Conservation (phyloP, 257 asterid species). For the Ocimum tenuiflorum region DNA sequence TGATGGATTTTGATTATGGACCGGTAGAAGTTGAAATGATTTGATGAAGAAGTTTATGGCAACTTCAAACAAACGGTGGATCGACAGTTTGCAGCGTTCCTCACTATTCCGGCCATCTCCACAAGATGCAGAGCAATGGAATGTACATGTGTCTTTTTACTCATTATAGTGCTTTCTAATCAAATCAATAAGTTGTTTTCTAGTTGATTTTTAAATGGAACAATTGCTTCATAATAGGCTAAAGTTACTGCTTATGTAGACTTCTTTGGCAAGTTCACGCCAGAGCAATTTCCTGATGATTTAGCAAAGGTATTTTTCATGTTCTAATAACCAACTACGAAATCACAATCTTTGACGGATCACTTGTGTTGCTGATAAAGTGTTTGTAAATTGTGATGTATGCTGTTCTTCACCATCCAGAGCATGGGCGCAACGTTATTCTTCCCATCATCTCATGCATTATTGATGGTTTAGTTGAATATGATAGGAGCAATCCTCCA, state of each 20-base stretch:
- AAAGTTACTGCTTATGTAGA: constrained; percentile 69
- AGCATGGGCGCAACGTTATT: constrained; percentile 73
- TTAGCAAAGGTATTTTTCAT: constrained; percentile 59
- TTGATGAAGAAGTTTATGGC: constrained; percentile 43
- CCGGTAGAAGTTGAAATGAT: constrained; percentile 35
- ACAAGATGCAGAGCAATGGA: constrained; percentile 51
- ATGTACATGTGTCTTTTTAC: constrained; percentile 33
- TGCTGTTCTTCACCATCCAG: constrained; percentile 76
- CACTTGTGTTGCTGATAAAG: neutral
- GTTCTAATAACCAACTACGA: neutral
- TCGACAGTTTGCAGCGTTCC: constrained; percentile 61
- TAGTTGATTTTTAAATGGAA: neutral
- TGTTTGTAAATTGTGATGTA: constrained; percentile 3
- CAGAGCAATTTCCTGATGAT: constrained; percentile 79
- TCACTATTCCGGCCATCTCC: constrained; percentile 78
- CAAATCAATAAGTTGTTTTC: neutral
- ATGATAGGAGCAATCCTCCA: constrained; percentile 52
- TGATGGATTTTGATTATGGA: constrained; percentile 42
- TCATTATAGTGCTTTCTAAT: neutral
- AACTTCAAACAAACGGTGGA: constrained; percentile 69
- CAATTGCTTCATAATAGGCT: constrained; percentile 36
- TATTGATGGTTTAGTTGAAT: constrained; percentile 63
- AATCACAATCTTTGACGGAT: neutral
- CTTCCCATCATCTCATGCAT: constrained; percentile 78
- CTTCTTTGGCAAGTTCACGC: constrained; percentile 69